Base-by-base conservation (phyloP, 2,329 filamentous ascomycete species). In the Cryphonectria nitschkei region DNA sequence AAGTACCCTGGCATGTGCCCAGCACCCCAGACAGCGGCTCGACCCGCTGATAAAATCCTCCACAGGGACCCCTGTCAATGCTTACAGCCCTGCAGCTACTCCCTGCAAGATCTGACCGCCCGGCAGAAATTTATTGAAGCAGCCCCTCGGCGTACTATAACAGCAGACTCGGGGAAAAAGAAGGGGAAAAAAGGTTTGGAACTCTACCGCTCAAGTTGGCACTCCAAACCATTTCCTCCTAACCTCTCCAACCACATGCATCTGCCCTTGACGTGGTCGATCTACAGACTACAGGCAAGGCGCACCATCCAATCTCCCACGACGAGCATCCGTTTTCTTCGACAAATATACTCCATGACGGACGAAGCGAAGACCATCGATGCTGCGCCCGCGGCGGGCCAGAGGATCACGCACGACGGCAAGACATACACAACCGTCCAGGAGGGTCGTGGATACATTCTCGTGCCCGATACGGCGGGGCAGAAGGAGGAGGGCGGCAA, bases 401-500 rank as follows among this genome's bases (percentile, higher is more conserved):
- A 80, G 72, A 78, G 75, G 50, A 75, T 84, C 69, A 74, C 75
- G 26, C 78, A 80, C 73, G 81, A 85, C 70, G 87, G 84, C 52
- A 82, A 85, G 75, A 81, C 84, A 41, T 89, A 85, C 75, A 83
- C 81, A 29, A 84, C 85, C 19, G 80, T 89, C 5, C 84, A 81
- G 72, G 88, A 90, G 74, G 88, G 88, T 0, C 84, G 86, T 64
- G 88, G 85, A n/a, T 84, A 83, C 43, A 89, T 90, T 61, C 78
- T 88, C 60, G 85, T 87, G 26, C 87, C 85, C 11, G 82, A 84
- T 62, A 81, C 81, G 8, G 79, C 80, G 50, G 74, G 75, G 37
- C 69, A 74, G 43, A 76, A 76, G 64, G 70, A 74, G 9, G 73
- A 73, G 29, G 71, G 75, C 46, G 69, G 77, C 74, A 74, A 83